Base-by-base conservation (phyloP, 768 basidiomycete species). In the Tulasnella sp. region DNA sequence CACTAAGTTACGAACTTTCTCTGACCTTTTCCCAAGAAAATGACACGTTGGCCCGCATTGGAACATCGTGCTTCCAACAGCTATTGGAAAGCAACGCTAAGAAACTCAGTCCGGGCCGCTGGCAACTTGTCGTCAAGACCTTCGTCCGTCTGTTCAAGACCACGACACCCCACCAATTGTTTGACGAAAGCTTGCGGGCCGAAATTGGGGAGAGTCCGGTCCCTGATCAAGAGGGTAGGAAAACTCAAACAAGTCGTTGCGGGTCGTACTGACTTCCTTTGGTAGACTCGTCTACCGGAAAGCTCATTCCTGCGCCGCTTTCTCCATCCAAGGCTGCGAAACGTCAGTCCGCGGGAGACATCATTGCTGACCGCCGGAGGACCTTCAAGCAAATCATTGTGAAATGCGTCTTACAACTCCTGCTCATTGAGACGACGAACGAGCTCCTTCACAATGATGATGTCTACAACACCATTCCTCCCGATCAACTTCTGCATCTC, bases 341-440 rank as follows among this genome's bases (percentile, higher is more conserved):
- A 59, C 52, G 52, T 12, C 79, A 82, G 12, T 84, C 81, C 85
- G 75, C 75, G 62, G 32, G 74, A 52, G 76, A 62, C n/a, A 86
- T 88, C 6, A 80, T 88, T 59, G 83, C 81, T 67, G 90, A 91
- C 75, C 89, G 95, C 69, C 88, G 92, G 62, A 86, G 89, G 52
- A 87, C 92, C 71, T 99, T 99, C 88, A 92, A 94, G 79, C 97
- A 98, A 80, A 98, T 99, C 81, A 98, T 99, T 74, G 95, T 98
- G 75, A 98, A 98, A 90, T 99, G 97, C 79, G 97, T 99, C 26
- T 86, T 99, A 36, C 97, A 99, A 77, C 82, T 99, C 26, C 84
- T 98, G 69, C 85, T 99, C 41, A 98, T 99, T 75, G 97, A 99
- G 82, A 98, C 93, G 7, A 96, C 95, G 2, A 95, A 94, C 77